Evolutionary conservation across 805 yeast genomes (phyloP).

Genomic region (Saccharomycopsis microspora): DNA sequence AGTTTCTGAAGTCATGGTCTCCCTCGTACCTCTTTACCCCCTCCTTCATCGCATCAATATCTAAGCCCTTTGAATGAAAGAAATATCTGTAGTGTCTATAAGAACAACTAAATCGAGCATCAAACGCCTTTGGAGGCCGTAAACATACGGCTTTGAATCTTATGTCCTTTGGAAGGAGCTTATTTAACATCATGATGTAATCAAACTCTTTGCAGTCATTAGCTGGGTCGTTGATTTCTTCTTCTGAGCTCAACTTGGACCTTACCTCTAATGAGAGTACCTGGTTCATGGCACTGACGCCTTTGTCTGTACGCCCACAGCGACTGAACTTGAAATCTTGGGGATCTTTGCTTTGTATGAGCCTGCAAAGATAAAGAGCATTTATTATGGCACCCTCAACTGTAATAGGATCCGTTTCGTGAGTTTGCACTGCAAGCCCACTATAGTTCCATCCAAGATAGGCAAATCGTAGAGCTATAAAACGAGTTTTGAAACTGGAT

Average conservation of each 20-base stretch:
- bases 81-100: conserved; percentile 79
- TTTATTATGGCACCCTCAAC: conserved; percentile 69
- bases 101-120: conserved; percentile 88
- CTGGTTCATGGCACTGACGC: conserved; percentile 82
- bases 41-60: conserved; percentile 52
- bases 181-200: conserved; percentile 65
- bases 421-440: conserved; percentile 77
- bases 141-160: conserved; percentile 72
- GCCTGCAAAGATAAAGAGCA: conserved; percentile 55
- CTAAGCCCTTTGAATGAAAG: conserved; percentile 44
- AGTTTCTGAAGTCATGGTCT: conserved; percentile 83
- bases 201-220: conserved; percentile 64
- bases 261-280: conserved; percentile 75
- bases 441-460: conserved; percentile 92
- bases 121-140: conserved; percentile 73
- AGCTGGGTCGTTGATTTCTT: conserved; percentile 45
- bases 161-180: conserved; percentile 70
- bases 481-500: conserved; percentile 47
- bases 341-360: conserved; percentile 52
- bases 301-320: conserved; percentile 40
- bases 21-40: conserved; percentile 62
- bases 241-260: conserved; percentile 43
- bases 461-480: conserved; percentile 72
- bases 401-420: conserved; percentile 70
- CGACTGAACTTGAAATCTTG: conserved; percentile 59